Conservation (phyloP, 164 flowering plant species). For the Liquidambar formosana region DNA sequence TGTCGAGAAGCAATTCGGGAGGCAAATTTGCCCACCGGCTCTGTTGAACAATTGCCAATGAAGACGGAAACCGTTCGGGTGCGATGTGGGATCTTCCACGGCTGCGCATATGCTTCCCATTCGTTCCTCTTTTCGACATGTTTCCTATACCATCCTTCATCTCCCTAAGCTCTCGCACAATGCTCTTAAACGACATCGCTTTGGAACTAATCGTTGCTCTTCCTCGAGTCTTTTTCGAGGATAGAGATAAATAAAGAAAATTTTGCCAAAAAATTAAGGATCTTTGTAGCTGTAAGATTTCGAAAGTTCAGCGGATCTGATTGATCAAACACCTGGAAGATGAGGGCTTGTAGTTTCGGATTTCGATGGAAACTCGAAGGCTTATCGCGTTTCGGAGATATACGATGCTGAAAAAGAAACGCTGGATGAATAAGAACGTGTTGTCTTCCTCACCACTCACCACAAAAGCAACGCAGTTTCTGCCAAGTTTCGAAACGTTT, state of each 20-base stretch:
- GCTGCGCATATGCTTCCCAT: slow-evolving; percentile 20
- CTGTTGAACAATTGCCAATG: slow-evolving; percentile 17
- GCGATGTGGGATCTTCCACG: slow-evolving; percentile 38
- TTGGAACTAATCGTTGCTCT: background rate
- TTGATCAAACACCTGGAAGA: background rate
- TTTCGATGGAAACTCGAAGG: background rate
- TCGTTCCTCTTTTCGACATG: slow-evolving; percentile 18
- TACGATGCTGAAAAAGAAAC: too few species aligned
- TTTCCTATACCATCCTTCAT: slow-evolving; percentile 30
- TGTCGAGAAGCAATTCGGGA: slow-evolving; percentile 68
- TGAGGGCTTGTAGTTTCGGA: background rate
- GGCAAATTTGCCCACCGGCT: slow-evolving; percentile 74
- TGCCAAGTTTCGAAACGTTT: too few species aligned
- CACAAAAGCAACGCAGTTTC: too few species aligned
- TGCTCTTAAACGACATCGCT: slow-evolving; percentile 36
- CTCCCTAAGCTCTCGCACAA: slow-evolving; percentile 34
- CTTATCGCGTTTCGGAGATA: background rate
- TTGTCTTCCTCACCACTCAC: too few species aligned
- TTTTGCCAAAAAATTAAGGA: too few species aligned
- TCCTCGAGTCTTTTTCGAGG: background rate
- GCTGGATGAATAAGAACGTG: too few species aligned
- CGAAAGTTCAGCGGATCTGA: too few species aligned
- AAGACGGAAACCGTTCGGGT: slow-evolving; percentile 31
- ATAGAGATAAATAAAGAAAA: too few species aligned
- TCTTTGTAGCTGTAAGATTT: too few species aligned